Conservation (phyloP, 2,329 filamentous ascomycete genomes). For the Colletotrichum aenigma region DNA sequence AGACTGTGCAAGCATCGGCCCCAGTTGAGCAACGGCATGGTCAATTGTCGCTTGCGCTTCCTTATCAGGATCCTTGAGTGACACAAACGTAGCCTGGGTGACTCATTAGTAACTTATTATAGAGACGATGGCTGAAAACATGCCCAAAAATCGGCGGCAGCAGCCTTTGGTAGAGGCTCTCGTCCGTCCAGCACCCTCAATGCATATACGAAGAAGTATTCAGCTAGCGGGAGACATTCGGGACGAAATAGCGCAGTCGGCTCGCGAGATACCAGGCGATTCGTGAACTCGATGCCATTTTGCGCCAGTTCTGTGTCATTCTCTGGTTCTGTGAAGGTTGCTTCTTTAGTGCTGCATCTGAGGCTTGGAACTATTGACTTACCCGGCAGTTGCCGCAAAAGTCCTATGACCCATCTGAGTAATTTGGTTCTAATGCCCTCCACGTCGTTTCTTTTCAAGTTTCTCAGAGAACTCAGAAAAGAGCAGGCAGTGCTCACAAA, state of each 20-base stretch:
- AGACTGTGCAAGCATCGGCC: constrained; percentile 62
- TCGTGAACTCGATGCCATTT: constrained; percentile 74
- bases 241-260: constrained; percentile 64
- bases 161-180: constrained; percentile 77
- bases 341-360: constrained; percentile 10
- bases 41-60: constrained; percentile 48
- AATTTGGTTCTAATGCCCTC: constrained; percentile 54
- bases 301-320: constrained; percentile 76
- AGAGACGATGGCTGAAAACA: constrained; percentile 23
- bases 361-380: constrained; percentile 24
- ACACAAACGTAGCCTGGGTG: constrained; percentile 56
- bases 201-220: constrained; percentile 74
- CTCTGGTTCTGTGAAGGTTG: constrained; percentile 49
- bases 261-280: constrained; percentile 65
- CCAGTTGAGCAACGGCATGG: constrained; percentile 61
- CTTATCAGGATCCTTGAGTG: constrained; percentile 46
- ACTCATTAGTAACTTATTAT: not conserved
- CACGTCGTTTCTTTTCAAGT: constrained; percentile 46
- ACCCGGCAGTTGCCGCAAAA: constrained; percentile 69
- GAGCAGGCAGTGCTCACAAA: constrained; percentile 75
- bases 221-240: constrained; percentile 60
- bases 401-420: constrained; percentile 64
- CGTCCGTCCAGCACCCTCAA: constrained; percentile 72
- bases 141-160: constrained; percentile 79
- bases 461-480: constrained; percentile 66